phyloP scores from a whole-genome alignment of 345 rosid genomes.

The Aethionema arabicum region DNA sequence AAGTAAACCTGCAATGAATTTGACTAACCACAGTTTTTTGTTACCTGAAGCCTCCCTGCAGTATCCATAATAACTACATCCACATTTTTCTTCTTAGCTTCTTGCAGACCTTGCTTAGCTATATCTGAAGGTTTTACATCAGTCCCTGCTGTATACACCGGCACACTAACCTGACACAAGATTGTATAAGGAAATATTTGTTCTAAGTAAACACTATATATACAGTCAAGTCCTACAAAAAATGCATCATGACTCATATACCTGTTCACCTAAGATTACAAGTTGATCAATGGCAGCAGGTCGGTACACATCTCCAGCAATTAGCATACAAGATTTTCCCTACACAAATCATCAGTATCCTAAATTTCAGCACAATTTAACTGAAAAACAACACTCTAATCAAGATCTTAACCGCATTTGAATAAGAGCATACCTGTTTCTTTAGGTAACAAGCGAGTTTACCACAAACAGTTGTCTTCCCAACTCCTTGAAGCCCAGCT shows the following conservation, averaged over 20 bases:
- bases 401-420: background rate
- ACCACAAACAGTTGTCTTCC: constrained; percentile 95
- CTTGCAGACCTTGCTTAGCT: constrained; percentile 81
- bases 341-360: constrained; percentile 27
- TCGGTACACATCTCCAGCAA: constrained; percentile 98
- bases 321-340: constrained; percentile 94
- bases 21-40: constrained; percentile 8
- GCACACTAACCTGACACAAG: constrained; percentile 80
- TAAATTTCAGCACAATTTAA: constrained; percentile 20
- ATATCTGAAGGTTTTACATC: constrained; percentile 85
- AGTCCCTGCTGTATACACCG: constrained; percentile 86
- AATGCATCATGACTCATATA: constrained; percentile 30
- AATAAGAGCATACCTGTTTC: constrained; percentile 61
- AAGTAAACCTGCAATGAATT: constrained; percentile 15
- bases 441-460: constrained; percentile 89
- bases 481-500: constrained; percentile 98
- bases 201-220: background rate
- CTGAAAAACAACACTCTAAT: background rate
- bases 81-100: constrained; percentile 76
- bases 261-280: constrained; percentile 92
- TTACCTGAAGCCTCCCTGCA: constrained; percentile 98
- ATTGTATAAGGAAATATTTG: constrained; percentile 30
- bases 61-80: constrained; percentile 95
- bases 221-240: background rate
- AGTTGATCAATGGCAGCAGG: constrained; percentile 99